These are phyloP conservation scores for Suillus subaureus DNA, from an alignment of 768 basidiomycete species.

Conservation along the genomic window DNA sequence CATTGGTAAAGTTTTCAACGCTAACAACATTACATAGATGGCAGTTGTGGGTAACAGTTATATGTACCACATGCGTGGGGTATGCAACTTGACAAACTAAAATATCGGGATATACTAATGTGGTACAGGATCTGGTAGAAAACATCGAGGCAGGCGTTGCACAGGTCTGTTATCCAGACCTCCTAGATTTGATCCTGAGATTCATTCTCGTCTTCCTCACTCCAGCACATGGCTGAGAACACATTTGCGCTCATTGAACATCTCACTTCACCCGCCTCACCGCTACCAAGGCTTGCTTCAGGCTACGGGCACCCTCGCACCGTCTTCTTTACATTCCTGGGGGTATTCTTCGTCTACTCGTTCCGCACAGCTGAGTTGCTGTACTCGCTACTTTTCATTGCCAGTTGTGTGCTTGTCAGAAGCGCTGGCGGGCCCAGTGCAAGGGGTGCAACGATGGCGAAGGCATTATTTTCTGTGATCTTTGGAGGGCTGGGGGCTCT, in stretches of 20 bases:
- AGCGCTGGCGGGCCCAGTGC: conserved; percentile 12
- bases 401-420: conserved; percentile 48
- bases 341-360: conserved; percentile 72
- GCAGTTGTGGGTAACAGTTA: conserved; percentile 92
- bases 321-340: conserved; percentile 78
- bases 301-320: conserved; percentile 57
- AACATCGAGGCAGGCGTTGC: conserved; percentile 86
- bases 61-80: conserved; percentile 91
- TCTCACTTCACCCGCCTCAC: conserved; percentile 69
- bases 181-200: background rate
- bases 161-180: conserved; percentile 30
- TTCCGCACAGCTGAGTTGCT: conserved; percentile 68
- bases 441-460: conserved; percentile 30
- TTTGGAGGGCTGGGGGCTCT: conserved; percentile 58
- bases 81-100: conserved; percentile 26
- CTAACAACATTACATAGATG: conserved; percentile 53
- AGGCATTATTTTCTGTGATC: conserved; percentile 50
- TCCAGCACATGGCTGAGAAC: conserved; percentile 88
- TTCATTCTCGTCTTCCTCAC: background rate
- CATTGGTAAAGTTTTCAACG: background rate
- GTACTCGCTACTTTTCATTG: conserved; percentile 54
- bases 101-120: conserved; percentile 9
- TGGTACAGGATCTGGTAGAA: conserved; percentile 67
- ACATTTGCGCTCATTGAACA: conserved; percentile 75
- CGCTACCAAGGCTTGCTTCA: conserved; percentile 62